Conservation (phyloP, 768 basidiomycete species). For the Calocybe cyanea region DNA sequence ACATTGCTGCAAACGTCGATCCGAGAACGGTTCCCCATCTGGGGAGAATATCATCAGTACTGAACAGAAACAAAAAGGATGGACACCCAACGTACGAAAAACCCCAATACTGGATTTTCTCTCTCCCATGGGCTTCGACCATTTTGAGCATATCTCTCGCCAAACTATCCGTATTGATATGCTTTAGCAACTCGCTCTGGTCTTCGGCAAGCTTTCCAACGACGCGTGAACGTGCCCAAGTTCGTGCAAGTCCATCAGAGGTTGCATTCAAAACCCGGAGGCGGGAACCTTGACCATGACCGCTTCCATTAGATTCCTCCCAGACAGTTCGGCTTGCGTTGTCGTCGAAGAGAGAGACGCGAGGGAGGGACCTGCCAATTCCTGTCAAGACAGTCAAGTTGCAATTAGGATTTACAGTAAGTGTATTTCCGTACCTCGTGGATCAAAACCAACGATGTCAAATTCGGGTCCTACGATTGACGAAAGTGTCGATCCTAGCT, state of each 20-base stretch:
- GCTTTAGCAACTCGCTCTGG: conserved; percentile 22
- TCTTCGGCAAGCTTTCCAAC: conserved; percentile 29
- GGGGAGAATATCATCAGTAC: neutral
- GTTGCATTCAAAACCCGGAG: conserved; percentile 21
- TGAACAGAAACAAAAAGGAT: neutral
- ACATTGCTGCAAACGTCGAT: conserved; percentile 24
- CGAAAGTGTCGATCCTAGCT: conserved; percentile 21
- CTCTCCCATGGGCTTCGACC: conserved; percentile 24
- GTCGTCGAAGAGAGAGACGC: conserved; percentile 31
- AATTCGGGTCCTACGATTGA: conserved; percentile 37
- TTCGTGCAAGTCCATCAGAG: conserved; percentile 21
- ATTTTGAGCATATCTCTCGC: conserved; percentile 37
- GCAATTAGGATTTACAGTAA: no score
- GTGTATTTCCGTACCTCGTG: conserved; percentile 34
- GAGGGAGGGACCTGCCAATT: conserved; percentile 30
- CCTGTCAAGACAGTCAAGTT: conserved; percentile 21
- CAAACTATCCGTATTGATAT: conserved; percentile 34
- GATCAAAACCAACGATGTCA: conserved; percentile 46
- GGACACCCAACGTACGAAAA: conserved; percentile 26
- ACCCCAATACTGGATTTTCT: conserved; percentile 31
- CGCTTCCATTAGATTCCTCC: conserved; percentile 5
- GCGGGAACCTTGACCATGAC: no score
- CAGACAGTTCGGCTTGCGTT: conserved; percentile 29
- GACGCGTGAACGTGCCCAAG: conserved; percentile 30
- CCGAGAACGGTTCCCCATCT: conserved; percentile 27